Evolutionary conservation across 1,284 basidiomycete species (phyloP).

Genomic region (Naganishia cerealis): DNA sequence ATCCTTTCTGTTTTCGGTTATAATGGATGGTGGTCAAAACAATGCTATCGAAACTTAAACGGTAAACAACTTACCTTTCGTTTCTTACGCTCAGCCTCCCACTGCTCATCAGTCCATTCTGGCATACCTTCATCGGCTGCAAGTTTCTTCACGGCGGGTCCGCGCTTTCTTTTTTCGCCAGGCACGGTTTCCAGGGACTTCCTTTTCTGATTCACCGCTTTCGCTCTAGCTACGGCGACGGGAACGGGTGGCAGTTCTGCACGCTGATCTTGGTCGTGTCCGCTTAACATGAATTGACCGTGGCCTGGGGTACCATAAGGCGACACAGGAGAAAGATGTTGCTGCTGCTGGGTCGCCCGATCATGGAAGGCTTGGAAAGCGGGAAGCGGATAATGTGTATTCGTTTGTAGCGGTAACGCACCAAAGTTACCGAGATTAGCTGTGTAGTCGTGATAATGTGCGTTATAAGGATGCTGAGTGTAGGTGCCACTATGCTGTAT

Average conservation of each 20-base stretch:
- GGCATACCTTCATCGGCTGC: constrained; percentile 31
- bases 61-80: constrained; percentile 24
- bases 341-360: constrained; percentile 20
- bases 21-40: background rate
- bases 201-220: constrained; percentile 7
- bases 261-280: constrained; percentile 22
- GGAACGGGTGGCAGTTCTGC: constrained; percentile 26
- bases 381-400: constrained; percentile 24
- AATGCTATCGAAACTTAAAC: background rate
- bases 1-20: constrained; percentile 24
- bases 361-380: constrained; percentile 29
- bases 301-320: constrained; percentile 25
- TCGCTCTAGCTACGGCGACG: constrained; percentile 10
- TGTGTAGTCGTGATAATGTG: constrained; percentile 20
- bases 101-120: constrained; percentile 35
- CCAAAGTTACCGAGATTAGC: constrained; percentile 21
- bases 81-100: constrained; percentile 35
- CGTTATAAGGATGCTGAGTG: constrained; percentile 11
- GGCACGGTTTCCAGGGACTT: constrained; percentile 18
- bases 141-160: constrained; percentile 35
- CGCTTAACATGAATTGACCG: constrained; percentile 15
- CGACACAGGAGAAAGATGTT: constrained; percentile 22
- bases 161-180: constrained; percentile 31
- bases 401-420: constrained; percentile 17
- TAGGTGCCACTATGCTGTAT: constrained; percentile 21